A percentile compares a stretch with the other conserved stretches of the same genome.
Conservation (phyloP, 768 basidiomycete species). For the Rhizopogon vinicolor region DNA sequence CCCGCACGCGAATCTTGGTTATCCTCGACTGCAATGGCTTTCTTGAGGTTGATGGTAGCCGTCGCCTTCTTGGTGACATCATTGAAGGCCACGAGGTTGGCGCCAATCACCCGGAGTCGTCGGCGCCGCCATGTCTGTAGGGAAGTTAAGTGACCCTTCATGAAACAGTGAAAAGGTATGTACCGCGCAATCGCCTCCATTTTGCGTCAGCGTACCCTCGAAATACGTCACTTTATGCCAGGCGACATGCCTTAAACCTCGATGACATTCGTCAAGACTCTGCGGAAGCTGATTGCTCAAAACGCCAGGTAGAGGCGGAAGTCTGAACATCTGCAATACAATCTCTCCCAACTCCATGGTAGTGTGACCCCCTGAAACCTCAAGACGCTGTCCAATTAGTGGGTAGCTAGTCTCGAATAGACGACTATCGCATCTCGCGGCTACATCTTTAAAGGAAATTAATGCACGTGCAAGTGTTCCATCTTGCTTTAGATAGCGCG, state of each 20-base stretch:
- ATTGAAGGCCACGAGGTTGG: conserved; percentile 85
- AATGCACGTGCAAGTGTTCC: conserved; percentile 87
- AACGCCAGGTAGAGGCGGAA: conserved; percentile 86
- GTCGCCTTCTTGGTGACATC: conserved; percentile 90
- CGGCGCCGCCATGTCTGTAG: conserved; percentile 77
- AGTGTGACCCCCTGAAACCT: conserved; percentile 46
- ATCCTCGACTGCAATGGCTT: conserved; percentile 75
- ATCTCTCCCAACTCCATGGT: conserved; percentile 83
- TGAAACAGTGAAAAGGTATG: conserved; percentile 24
- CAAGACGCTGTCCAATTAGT: conserved; percentile 69
- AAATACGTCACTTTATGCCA: conserved; percentile 96
- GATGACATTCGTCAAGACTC: conserved; percentile 87
- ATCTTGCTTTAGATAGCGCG: conserved; percentile 77
- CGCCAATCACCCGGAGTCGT: conserved; percentile 78
- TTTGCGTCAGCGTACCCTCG: conserved; percentile 89
- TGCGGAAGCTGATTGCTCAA: conserved; percentile 76
- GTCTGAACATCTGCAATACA: conserved; percentile 83
- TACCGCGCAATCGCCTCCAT: conserved; percentile 89
- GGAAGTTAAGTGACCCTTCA: background rate
- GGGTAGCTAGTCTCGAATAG: conserved; percentile 82
- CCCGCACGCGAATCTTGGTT: conserved; percentile 55
- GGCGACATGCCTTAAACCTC: conserved; percentile 82
- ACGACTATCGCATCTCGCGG: conserved; percentile 75
- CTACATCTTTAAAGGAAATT: conserved; percentile 86
- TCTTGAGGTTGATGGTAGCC: conserved; percentile 86